Evolutionary conservation across 2,329 filamentous ascomycete species (phyloP).

Genomic region (Colletotrichum camelliae): DNA sequence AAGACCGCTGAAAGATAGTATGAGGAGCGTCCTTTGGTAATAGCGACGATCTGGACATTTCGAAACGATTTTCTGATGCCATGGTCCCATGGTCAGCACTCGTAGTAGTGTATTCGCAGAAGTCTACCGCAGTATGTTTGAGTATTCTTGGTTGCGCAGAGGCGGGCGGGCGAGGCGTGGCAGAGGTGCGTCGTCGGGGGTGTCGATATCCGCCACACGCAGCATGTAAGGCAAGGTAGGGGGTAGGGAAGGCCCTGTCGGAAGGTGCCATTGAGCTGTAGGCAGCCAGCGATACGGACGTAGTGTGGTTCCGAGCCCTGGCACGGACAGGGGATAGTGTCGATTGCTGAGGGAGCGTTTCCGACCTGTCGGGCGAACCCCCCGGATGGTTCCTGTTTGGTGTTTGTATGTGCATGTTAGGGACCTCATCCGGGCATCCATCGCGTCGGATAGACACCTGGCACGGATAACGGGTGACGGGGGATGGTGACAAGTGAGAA

Average conservation of each 20-base stretch:
- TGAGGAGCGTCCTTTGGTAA: background rate
- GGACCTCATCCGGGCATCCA: background rate
- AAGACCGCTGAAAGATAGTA: background rate
- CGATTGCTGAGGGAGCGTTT: constrained; percentile 6
- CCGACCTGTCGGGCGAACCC: constrained; percentile 11
- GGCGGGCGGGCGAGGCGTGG: background rate
- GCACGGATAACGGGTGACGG: background rate
- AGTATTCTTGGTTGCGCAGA: background rate
- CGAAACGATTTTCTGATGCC: background rate
- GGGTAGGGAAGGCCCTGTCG: background rate
- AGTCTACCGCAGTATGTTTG: background rate
- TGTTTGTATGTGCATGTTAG: background rate
- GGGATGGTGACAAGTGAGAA: background rate
- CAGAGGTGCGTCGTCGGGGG: background rate
- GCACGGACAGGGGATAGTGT: constrained; percentile 12
- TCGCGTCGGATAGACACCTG: background rate
- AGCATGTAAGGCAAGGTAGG: background rate
- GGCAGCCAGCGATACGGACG: constrained; percentile 20
- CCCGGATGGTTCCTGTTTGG: constrained; percentile 1
- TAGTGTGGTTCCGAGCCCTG: constrained; percentile 12
- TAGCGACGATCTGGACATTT: background rate
- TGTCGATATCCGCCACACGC: background rate
- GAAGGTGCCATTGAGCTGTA: constrained; percentile 11
- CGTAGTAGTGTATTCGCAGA: background rate
- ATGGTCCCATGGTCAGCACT: background rate